A percentile compares a stretch with the other conserved stretches of the same genome.
phyloP scores from a whole-genome alignment of 2,329 filamentous ascomycete genomes.

The Aspergillus jensenii region DNA sequence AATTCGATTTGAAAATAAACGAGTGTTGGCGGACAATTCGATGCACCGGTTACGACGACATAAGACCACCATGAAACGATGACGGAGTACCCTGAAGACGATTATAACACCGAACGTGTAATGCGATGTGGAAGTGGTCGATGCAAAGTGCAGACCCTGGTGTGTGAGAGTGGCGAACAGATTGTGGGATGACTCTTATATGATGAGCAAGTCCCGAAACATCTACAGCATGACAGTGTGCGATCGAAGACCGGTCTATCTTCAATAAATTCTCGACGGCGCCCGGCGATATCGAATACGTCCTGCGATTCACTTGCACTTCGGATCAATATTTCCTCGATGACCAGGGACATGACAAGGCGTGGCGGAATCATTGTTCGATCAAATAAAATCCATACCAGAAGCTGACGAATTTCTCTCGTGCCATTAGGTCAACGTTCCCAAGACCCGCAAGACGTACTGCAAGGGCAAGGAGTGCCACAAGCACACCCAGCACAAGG shows the following conservation, averaged over 20 bases:
- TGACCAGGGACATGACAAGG: slow-evolving; percentile 12
- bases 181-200: background rate
- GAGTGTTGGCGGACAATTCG: slow-evolving; percentile 1
- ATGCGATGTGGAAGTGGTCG: background rate
- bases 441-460: slow-evolving; percentile 96
- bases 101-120: background rate
- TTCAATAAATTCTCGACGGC: background rate
- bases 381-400: background rate
- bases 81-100: background rate
- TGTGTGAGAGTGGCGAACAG: background rate
- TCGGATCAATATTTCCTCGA: slow-evolving; percentile 15
- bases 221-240: background rate
- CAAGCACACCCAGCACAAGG: slow-evolving; percentile 90
- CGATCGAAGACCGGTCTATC: background rate
- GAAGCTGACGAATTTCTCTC: slow-evolving; percentile 16
- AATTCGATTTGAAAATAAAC: slow-evolving; percentile 11
- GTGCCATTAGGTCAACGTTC: slow-evolving; percentile 80
- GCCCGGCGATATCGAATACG: background rate
- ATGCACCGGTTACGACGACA: background rate
- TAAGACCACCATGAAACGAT: background rate
- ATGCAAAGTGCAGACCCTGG: background rate
- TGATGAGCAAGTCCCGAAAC: background rate
- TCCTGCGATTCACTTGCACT: background rate
- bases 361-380: background rate
- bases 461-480: slow-evolving; percentile 95